phyloP scores from a whole-genome alignment of 2,329 filamentous ascomycete species.

The Trichophyton verrucosum region DNA sequence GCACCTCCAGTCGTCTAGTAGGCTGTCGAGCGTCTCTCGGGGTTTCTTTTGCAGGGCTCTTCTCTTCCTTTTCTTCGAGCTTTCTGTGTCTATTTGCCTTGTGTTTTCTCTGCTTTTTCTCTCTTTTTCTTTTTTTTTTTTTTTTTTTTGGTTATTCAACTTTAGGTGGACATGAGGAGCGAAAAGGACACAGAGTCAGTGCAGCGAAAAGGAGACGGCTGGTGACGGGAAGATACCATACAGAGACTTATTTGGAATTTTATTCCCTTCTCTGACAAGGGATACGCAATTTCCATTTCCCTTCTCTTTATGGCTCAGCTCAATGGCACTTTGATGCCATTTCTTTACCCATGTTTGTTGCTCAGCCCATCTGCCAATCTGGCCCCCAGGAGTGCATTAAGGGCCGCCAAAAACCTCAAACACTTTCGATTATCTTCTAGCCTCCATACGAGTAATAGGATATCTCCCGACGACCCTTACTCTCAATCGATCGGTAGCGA shows the following conservation, averaged over 20 bases:
- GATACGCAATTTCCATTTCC: no score
- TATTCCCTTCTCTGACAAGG: no score
- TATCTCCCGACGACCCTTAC: neutral
- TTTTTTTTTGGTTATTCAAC: neutral
- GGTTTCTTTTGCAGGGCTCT: neutral
- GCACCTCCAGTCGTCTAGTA: no score
- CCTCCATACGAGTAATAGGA: neutral
- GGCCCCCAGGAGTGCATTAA: slow-evolving; percentile 7
- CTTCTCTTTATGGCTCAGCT: slow-evolving; percentile 9
- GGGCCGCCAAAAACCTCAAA: slow-evolving; percentile 11
- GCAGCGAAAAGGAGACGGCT: no score
- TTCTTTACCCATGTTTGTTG: slow-evolving; percentile 24
- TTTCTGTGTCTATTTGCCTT: neutral
- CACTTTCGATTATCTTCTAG: slow-evolving; percentile 6
- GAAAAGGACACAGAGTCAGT: no score
- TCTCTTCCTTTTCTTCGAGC: neutral
- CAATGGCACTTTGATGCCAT: slow-evolving; percentile 20
- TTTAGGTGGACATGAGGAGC: no score
- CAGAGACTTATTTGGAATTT: no score
- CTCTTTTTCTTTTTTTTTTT: neutral
- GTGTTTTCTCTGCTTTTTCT: neutral
- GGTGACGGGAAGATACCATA: no score
- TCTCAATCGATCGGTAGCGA: slow-evolving; percentile 2
- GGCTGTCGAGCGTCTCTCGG: no score
- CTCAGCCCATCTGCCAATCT: slow-evolving; percentile 7